A percentile compares a stretch with the other conserved stretches of the same genome.
These are phyloP conservation scores for Fusarium irregulare DNA, from an alignment of 2,329 filamentous ascomycete species.

Conservation along the genomic window DNA sequence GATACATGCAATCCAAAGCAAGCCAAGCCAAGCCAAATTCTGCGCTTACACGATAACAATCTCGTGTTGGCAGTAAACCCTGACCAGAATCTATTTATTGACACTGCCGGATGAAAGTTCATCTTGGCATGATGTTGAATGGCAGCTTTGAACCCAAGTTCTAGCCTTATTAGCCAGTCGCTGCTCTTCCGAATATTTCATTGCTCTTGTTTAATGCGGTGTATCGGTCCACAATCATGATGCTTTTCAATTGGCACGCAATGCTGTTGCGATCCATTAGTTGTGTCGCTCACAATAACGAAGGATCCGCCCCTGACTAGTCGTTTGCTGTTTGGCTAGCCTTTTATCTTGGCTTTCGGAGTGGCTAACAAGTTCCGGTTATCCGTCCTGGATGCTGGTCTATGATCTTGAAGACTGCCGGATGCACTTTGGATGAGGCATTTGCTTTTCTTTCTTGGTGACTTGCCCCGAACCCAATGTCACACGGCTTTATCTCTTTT, in stretches of 20 bases:
- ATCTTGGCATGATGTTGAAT: constrained; percentile 19
- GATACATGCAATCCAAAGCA: neutral
- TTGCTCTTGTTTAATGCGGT: constrained; percentile 20
- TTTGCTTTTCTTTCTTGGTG: neutral
- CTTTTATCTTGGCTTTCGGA: constrained; percentile 4
- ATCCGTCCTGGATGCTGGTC: neutral
- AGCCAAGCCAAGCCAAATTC: constrained; percentile 7
- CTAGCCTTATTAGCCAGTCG: constrained; percentile 22
- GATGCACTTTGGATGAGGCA: constrained; percentile 23
- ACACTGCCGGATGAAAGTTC: constrained; percentile 28
- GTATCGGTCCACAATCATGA: constrained; percentile 13
- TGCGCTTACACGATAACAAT: neutral
- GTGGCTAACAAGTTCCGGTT: constrained; percentile 8
- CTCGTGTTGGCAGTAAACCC: constrained; percentile 9
- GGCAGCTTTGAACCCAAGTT: neutral
- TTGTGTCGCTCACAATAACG: constrained; percentile 33
- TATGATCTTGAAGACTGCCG: constrained; percentile 10
- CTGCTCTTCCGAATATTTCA: neutral
- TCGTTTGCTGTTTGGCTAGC: neutral
- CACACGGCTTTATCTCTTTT: neutral
- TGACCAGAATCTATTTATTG: constrained; percentile 27
- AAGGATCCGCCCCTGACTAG: constrained; percentile 19
- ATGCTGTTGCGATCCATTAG: constrained; percentile 7
- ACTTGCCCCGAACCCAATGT: constrained; percentile 7
- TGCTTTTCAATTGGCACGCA: constrained; percentile 12